Percentiles rank a stretch among this genome's conserved stretches.
Conservation (phyloP, 2,329 filamentous ascomycete species). For the Moelleriella libera region DNA sequence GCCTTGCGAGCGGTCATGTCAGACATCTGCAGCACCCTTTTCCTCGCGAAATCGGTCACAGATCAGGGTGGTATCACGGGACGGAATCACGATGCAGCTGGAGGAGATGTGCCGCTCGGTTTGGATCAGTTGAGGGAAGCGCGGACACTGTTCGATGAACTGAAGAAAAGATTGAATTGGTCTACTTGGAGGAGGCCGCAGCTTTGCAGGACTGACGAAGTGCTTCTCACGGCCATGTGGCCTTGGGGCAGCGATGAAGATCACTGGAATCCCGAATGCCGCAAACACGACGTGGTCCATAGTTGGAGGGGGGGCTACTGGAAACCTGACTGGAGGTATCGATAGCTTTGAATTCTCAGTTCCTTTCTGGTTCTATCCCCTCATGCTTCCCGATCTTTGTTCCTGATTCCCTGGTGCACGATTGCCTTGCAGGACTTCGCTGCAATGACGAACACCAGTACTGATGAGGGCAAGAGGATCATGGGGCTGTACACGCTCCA, state of each 20-base stretch:
- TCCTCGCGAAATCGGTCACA: constrained; percentile 3
- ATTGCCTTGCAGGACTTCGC: too few species aligned
- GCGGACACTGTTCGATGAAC: background rate
- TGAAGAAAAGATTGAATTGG: constrained; percentile 42
- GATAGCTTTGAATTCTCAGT: background rate
- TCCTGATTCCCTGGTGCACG: too few species aligned
- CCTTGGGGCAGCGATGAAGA: constrained; percentile 40
- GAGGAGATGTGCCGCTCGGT: background rate
- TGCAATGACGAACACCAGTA: too few species aligned
- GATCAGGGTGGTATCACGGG: background rate
- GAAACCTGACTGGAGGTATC: constrained; percentile 1
- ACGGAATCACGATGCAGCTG: background rate
- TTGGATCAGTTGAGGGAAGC: background rate
- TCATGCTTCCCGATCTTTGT: too few species aligned
- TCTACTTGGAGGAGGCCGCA: constrained; percentile 43
- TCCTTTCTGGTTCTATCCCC: too few species aligned
- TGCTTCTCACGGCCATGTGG: constrained; percentile 52
- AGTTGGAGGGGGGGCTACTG: constrained; percentile 10
- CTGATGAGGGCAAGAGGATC: too few species aligned
- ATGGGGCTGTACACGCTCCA: too few species aligned
- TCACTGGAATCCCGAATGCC: constrained; percentile 25
- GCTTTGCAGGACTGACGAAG: constrained; percentile 36
- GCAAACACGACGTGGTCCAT: constrained; percentile 12
- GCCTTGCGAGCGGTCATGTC: constrained; percentile 24
- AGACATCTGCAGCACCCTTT: constrained; percentile 22